These are phyloP conservation scores for Tetracladium marchalianum DNA, from an alignment of 495 filamentous ascomycete genomes.

Conservation along the genomic window DNA sequence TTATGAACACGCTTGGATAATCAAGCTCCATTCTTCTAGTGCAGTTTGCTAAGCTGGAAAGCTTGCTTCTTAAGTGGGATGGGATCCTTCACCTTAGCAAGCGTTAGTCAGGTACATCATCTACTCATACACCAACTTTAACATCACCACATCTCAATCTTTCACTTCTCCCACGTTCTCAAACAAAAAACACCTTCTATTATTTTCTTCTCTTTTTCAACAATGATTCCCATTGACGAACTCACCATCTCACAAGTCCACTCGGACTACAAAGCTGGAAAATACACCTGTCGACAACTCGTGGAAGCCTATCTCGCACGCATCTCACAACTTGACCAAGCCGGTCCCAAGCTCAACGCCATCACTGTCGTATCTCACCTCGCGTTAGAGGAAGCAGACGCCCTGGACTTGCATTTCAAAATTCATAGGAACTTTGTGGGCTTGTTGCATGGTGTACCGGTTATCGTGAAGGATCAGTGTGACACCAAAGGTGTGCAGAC, in stretches of 20 bases:
- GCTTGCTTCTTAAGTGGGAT: too few species aligned
- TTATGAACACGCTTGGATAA: too few species aligned
- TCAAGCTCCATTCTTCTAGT: too few species aligned
- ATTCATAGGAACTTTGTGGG: conserved; percentile 39
- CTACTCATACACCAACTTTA: too few species aligned
- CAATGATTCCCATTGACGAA: conserved; percentile 16
- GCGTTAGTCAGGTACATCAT: too few species aligned
- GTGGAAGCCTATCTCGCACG: conserved; percentile 12
- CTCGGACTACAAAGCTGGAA: conserved; percentile 9
- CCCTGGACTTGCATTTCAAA: conserved; percentile 39
- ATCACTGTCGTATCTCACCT: conserved; percentile 15
- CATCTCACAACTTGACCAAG: conserved; percentile 13
- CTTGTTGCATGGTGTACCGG: conserved; percentile 55
- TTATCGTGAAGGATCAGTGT: conserved; percentile 57
- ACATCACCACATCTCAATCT: too few species aligned
- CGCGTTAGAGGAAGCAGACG: conserved; percentile 13
- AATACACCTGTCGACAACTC: conserved; percentile 15
- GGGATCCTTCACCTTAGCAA: too few species aligned
- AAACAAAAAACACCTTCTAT: too few species aligned
- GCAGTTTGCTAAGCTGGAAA: too few species aligned
- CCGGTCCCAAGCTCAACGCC: conserved; percentile 18
- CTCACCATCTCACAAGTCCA: conserved; percentile 20
- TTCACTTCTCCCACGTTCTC: too few species aligned
- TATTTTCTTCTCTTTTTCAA: too few species aligned
- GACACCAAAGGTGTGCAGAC: conserved; percentile 32